Base-by-base conservation (phyloP, 2,329 filamentous ascomycete genomes). In the Diplocarpon mali region DNA sequence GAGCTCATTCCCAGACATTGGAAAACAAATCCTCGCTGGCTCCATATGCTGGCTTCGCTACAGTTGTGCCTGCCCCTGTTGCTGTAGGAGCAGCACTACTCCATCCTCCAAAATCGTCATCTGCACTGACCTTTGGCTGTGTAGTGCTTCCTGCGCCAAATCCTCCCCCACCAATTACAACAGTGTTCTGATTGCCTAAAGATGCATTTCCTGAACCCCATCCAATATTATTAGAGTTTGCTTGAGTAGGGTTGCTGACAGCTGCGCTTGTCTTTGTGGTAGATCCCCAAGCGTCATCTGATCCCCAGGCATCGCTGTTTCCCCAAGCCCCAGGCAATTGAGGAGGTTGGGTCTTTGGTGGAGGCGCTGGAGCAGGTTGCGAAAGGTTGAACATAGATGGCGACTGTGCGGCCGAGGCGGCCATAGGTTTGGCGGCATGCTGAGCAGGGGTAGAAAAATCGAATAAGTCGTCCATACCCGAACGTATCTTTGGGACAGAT, bases 21-120 rank as follows among this genome's bases (percentile, higher is more conserved):
- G 83, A 88, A 65, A 96, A 96, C 58, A 96, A 64, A 67, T 96
- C 90, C 53, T 95, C 90, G 44, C 77, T 80, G 42, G 72, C 77
- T 15, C 75, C 79, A 54, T 81, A 76, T 20, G 73, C 66, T 29
- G 80, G 68, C 65, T 83, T 76, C 39, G 72, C 65, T 12, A 64
- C 58, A 24, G 65, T 60, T 17, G 64, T 64, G 39, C 62, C 63
- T 35, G 68, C 59, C 28, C 65, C 61, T 8, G 70, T 66, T 31
- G 66, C 70, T 56, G 54, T 74, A 58, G 75, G 81, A 67, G 72
- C 69, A 36, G 79, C 78, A 60, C 86, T 93, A 38, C 85, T 80
- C 90, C 90, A 96, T 11, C 90, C 89, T 15, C 90, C 90, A 67
- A 95, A 96, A 60, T 96, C 90, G 64, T 96, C 90, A 57, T 96